Conservation (phyloP, 2,329 filamentous ascomycete genomes). For the Chrysosporium keratinophilum region DNA sequence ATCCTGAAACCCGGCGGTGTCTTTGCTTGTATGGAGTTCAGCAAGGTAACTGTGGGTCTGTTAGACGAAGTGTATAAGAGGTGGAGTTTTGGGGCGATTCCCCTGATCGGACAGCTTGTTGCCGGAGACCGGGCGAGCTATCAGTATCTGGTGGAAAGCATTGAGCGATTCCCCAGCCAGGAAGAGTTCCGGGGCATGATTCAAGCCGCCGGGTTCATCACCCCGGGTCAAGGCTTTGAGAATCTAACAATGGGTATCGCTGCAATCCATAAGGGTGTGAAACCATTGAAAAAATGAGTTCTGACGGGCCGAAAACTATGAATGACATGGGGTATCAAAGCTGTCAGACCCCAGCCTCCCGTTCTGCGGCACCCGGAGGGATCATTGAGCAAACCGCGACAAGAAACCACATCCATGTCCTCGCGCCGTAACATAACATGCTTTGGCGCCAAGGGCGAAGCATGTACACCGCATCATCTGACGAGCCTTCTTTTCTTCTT, state of each 20-base stretch:
- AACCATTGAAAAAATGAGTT: constrained; percentile 43
- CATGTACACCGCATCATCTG: not conserved
- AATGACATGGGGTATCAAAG: not conserved
- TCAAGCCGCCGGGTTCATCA: constrained; percentile 63
- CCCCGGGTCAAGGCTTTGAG: constrained; percentile 76
- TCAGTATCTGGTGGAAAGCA: constrained; percentile 97
- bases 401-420: not conserved
- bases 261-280: constrained; percentile 92
- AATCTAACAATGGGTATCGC: constrained; percentile 87
- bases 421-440: not conserved
- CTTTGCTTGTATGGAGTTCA: constrained; percentile 94
- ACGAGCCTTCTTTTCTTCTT: not conserved
- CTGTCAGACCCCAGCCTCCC: not conserved
- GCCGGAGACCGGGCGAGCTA: constrained; percentile 92
- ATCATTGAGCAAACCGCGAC: not conserved
- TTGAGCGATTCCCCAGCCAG: constrained; percentile 84
- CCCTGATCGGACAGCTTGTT: constrained; percentile 87
- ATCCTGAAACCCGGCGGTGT: constrained; percentile 90
- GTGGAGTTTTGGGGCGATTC: constrained; percentile 92
- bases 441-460: not conserved
- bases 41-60: constrained; percentile 65
- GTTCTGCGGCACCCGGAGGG: too few species aligned
- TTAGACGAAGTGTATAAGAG: constrained; percentile 84
- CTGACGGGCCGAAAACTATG: not conserved
- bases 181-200: constrained; percentile 59